Percentiles rank a stretch among this genome's conserved stretches.
These are phyloP conservation scores for Albifimbria verrucaria DNA, from an alignment of 2,329 filamentous ascomycete genomes.

Conservation along the genomic window DNA sequence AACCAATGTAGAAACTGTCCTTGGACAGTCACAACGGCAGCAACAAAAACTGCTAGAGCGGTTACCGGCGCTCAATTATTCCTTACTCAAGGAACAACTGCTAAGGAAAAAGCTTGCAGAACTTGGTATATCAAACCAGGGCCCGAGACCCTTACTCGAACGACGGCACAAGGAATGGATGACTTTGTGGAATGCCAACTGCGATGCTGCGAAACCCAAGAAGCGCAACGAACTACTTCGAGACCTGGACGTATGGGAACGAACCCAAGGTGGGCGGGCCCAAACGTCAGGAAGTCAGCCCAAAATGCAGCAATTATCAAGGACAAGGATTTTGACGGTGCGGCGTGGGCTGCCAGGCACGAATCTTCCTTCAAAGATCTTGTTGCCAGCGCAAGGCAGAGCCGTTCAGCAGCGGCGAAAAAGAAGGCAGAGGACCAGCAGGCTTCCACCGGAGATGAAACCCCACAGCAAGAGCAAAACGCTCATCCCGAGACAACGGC, in stretches of 20 bases:
- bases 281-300: conserved; percentile 28
- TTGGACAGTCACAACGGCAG: conserved; percentile 20
- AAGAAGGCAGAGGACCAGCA: conserved; percentile 13
- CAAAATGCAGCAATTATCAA: conserved; percentile 55
- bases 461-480: not conserved
- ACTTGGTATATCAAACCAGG: conserved; percentile 70
- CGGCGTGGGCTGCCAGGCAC: conserved; percentile 71
- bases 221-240: conserved; percentile 67
- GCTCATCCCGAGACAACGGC: not conserved
- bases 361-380: conserved; percentile 73
- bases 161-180: conserved; percentile 88
- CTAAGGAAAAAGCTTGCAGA: conserved; percentile 80
- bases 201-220: conserved; percentile 74
- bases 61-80: conserved; percentile 80
- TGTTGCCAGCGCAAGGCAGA: conserved; percentile 70
- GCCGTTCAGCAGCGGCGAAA: conserved; percentile 38
- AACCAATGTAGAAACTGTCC: conserved; percentile 8
- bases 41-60: conserved; percentile 50
- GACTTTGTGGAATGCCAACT: conserved; percentile 96
- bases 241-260: conserved; percentile 85
- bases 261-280: conserved; percentile 67
- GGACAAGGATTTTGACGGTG: conserved; percentile 84
- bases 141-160: conserved; percentile 67
- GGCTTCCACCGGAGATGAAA: not conserved
- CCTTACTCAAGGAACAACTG: conserved; percentile 73